Percentiles rank a stretch among this genome's conserved stretches.
Conservation (phyloP, 306 rosid genomes). For the Hippophae gyantsensis region DNA sequence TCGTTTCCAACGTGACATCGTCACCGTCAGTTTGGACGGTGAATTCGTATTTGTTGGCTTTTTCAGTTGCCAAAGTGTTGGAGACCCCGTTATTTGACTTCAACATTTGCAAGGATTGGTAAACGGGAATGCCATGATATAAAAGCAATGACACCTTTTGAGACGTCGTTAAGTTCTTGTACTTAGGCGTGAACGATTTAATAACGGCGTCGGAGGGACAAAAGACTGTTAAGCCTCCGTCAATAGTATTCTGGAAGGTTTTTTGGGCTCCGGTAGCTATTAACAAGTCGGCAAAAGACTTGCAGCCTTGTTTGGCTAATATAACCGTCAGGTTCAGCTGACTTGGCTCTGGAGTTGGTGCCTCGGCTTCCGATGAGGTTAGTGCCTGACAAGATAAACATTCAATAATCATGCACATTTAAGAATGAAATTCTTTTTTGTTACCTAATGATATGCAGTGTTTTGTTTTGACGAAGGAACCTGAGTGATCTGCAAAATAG, state of each 20-base stretch:
- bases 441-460: not conserved
- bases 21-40: slow-evolving; percentile 73
- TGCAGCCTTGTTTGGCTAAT: slow-evolving; percentile 77
- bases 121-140: slow-evolving; percentile 71
- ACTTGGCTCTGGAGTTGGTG: slow-evolving; percentile 66
- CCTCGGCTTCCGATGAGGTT: slow-evolving; percentile 88
- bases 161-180: slow-evolving; percentile 58
- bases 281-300: slow-evolving; percentile 59
- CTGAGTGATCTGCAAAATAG: slow-evolving; percentile 69
- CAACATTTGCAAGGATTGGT: slow-evolving; percentile 63
- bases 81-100: slow-evolving; percentile 63
- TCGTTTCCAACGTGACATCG: slow-evolving; percentile 56
- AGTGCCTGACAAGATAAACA: slow-evolving; percentile 21
- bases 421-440: too few relatives aligned
- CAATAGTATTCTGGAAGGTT: slow-evolving; percentile 44
- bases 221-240: slow-evolving; percentile 80
- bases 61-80: slow-evolving; percentile 80
- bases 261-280: slow-evolving; percentile 44
- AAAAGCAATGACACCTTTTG: slow-evolving; percentile 48
- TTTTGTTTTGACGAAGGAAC: slow-evolving; percentile 4
- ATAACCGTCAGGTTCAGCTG: slow-evolving; percentile 46
- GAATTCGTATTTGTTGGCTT: slow-evolving; percentile 70
- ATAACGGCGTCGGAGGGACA: slow-evolving; percentile 64
- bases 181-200: slow-evolving; percentile 45
- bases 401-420: not conserved